Base-by-base conservation (phyloP, 23 red algal species). In the Gracilaria vermiculophylla region DNA sequence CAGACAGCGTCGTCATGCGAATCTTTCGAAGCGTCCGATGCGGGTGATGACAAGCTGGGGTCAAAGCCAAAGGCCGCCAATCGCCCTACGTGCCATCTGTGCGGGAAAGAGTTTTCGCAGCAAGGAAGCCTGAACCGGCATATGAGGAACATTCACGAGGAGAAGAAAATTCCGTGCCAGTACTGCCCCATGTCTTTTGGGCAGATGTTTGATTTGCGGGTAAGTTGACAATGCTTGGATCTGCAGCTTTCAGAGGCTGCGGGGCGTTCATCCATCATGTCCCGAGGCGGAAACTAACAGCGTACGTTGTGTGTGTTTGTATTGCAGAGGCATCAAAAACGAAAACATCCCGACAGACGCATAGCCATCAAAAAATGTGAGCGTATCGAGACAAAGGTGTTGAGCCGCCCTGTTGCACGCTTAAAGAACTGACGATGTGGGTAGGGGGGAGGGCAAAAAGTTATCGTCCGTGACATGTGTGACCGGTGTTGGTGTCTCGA, bases 161-260 rank as follows among this genome's bases (percentile, higher is more conserved):
- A 88, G 41, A 76, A 64, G 52, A 88, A 88, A 65, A 88, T 88
- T 76, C 84, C 70, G 0, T 88, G 84, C 44, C 69, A 88, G 21
- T 88, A 77, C 48, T 88, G 84, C 20, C 42, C 33, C 40, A 77
- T 88, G 84, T 61, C 84, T 49, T 88, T 88, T 28, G 84, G 84
- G 34, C 84, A 88, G 53, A 88, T 88, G 84, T 88, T 88, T 78
- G 84, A 88, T 77, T 53, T 88, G 21, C 66, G 69, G 70, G 84
- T 88, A 88, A 75, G 82, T 78, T 58, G 33, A 21, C n/a, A 52
- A 16, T 34, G 21, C 36, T 3, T 20, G 16, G 45, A 27, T 57
- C 3, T 12, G 67, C 32, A 45, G 9, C 35, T 39, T n/a, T 47
- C 48, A 16, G 35, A 17, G 14, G 35, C 27, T 11, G 29, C 25